Base-by-base conservation (phyloP, 306 rosid genomes). In the Clitoria ternatea region DNA sequence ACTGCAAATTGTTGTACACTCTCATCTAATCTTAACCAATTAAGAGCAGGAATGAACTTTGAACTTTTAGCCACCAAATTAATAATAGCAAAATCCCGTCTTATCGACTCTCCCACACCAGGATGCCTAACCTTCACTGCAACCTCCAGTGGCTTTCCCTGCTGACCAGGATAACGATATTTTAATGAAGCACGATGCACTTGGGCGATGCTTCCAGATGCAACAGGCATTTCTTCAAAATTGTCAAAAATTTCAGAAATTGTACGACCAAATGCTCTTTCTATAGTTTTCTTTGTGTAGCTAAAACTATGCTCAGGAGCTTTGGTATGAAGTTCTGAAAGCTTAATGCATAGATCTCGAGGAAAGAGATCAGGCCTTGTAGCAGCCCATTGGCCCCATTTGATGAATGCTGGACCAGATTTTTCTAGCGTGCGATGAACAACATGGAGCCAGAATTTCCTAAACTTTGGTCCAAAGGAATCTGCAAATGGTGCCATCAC, bases 371-470 rank as follows among this genome's bases (percentile, higher is more conserved):
- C 99, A 60, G 99, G 99, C 29, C 99, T 77, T 29, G 99, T 91
- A 66, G 99, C 99, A 61, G 99, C 99, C 99, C 99, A 94, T 73
- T 94, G 99, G 72, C 99, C 99, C 99, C 99, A 94, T 82, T 94
- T 94, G 70, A 94, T 94, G 78, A 94, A 94, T 20, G 99, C 97
- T 4, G 97, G 99, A 47, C 99, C 99, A 50, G 97, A 95, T 57
- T 68, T 83, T 73, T 94, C 99, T 54, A 94, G 77, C 4, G 99
- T 82, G 44, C 91, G 92, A 55, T 70, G 99, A 79, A 94, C 77
- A 67, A 94, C 83, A 65, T 27, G 83, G 59, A 94, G 95, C 99
- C 99, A 94, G 19, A 77, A 55, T 77, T 77, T 77, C 84, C 99
- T 85, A 72, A 84, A 94, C 61, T 80, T 74, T 33, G 79, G 73